Percentiles rank a stretch among this genome's conserved stretches.
Evolutionary conservation across 139 green algal genomes (phyloP).

Genomic region (Eudorina sp.): DNA sequence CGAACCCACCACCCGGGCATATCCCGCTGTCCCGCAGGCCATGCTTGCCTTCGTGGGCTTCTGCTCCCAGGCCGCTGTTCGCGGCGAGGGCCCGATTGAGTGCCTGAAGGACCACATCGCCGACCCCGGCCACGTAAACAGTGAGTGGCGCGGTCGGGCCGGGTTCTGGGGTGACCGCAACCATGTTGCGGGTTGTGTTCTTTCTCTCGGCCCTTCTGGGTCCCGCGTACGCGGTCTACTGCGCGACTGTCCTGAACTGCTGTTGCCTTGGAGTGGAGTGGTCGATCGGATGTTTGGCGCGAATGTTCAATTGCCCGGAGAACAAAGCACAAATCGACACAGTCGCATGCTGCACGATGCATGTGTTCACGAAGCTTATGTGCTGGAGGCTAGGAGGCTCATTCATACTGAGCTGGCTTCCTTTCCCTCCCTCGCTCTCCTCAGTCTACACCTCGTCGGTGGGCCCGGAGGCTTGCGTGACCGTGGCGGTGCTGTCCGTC

Average conservation of each 20-base stretch:
- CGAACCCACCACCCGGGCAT: no score
- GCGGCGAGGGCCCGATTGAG: conserved; percentile 88
- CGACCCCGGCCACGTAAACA: conserved; percentile 92
- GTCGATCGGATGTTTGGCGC: no score
- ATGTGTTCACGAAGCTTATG: no score
- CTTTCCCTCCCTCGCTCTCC: background rate
- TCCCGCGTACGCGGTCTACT: no score
- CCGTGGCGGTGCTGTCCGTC: conserved; percentile 77
- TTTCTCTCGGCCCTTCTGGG: no score
- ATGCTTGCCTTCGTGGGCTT: conserved; percentile 95
- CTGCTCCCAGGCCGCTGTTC: conserved; percentile 82
- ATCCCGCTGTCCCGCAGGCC: conserved; percentile 30
- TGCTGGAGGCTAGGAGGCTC: no score
- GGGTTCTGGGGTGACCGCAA: background rate
- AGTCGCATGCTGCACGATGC: no score
- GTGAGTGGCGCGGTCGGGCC: conserved; percentile 63
- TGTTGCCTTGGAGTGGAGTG: no score
- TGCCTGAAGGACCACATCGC: conserved; percentile 86
- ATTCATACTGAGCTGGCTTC: background rate
- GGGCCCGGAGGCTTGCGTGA: conserved; percentile 79
- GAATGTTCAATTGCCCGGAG: no score
- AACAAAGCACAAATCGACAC: no score
- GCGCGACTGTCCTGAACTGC: no score
- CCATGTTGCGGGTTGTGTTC: no score
- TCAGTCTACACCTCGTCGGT: conserved; percentile 90